A percentile compares a stretch with the other conserved stretches of the same genome.
Conservation (phyloP, 2,329 filamentous ascomycete genomes). For the Leptosphaerulina australis region DNA sequence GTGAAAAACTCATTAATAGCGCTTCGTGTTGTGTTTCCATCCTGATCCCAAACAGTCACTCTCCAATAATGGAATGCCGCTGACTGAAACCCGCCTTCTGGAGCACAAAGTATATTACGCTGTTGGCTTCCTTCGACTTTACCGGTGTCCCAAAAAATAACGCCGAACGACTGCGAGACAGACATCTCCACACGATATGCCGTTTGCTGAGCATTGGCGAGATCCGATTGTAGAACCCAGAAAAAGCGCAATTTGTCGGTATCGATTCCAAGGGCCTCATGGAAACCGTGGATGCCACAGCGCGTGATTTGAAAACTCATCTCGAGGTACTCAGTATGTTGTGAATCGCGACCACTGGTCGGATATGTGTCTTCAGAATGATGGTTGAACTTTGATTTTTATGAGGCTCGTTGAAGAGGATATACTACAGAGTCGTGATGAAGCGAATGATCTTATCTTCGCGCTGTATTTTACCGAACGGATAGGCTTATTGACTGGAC, state of each 20-base stretch:
- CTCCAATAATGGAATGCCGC: slow-evolving; percentile 48
- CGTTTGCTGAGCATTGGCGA: slow-evolving; percentile 40
- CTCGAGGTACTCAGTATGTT: not conserved
- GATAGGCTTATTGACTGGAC: not conserved
- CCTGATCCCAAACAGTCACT: slow-evolving; percentile 48
- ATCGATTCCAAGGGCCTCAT: slow-evolving; percentile 50
- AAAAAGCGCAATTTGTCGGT: slow-evolving; percentile 47
- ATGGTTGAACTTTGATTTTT: not conserved
- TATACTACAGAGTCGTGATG: not conserved
- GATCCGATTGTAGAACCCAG: slow-evolving; percentile 41
- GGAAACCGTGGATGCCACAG: slow-evolving; percentile 51
- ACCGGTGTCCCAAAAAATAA: slow-evolving; percentile 29
- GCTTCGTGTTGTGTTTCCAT: slow-evolving; percentile 35
- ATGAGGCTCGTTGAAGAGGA: not conserved
- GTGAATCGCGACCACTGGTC: not conserved
- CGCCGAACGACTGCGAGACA: slow-evolving; percentile 13
- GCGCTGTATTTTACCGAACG: not conserved
- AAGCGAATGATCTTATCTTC: not conserved
- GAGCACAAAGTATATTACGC: slow-evolving; percentile 39
- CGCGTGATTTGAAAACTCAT: slow-evolving; percentile 36
- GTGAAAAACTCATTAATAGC: slow-evolving; percentile 48
- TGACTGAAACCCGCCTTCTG: slow-evolving; percentile 45
- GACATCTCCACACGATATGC: slow-evolving; percentile 39
- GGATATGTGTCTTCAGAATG: not conserved
- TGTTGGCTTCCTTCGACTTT: slow-evolving; percentile 29